Percentiles rank a stretch among this genome's conserved stretches.
Evolutionary conservation across 768 basidiomycete genomes (phyloP).

Genomic region (Mycena leptocephala): DNA sequence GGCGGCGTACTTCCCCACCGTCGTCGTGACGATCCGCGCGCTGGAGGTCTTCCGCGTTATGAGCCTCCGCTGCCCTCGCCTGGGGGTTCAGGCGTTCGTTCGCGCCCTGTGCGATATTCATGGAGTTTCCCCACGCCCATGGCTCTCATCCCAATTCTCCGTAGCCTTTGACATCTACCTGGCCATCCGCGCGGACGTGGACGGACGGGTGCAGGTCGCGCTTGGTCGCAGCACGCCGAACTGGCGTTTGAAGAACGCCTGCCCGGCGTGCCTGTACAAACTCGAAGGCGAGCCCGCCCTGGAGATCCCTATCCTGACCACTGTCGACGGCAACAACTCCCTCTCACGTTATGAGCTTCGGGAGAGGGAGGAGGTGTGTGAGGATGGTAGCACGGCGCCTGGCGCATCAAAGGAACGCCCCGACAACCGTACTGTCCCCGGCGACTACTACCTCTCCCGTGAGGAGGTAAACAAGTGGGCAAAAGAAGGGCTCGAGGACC

Average conservation of each 20-base stretch:
- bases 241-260: constrained; percentile 53
- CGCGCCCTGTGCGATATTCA: constrained; percentile 40
- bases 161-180: constrained; percentile 56
- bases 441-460: not conserved
- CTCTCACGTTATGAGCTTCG: not conserved
- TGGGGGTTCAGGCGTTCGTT: constrained; percentile 40
- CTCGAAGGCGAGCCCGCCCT: constrained; percentile 49
- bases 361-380: not conserved
- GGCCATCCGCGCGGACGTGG: constrained; percentile 34
- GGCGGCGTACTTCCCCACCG: constrained; percentile 13
- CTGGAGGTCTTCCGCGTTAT: constrained; percentile 24
- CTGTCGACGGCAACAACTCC: constrained; percentile 51
- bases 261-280: constrained; percentile 56
- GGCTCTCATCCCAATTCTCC: constrained; percentile 37
- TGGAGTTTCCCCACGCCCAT: constrained; percentile 12
- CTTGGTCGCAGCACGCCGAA: constrained; percentile 46
- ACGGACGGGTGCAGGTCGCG: too few relatives aligned
- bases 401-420: constrained; percentile 46
- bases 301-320: constrained; percentile 38
- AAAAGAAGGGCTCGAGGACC: too few relatives aligned
- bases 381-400: not conserved
- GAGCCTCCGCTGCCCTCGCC: constrained; percentile 30
- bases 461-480: not conserved
- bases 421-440: not conserved
- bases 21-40: constrained; percentile 18